Evolutionary conservation across 805 yeast genomes (phyloP).

Genomic region (Zygosaccharomyces rouxii): DNA sequence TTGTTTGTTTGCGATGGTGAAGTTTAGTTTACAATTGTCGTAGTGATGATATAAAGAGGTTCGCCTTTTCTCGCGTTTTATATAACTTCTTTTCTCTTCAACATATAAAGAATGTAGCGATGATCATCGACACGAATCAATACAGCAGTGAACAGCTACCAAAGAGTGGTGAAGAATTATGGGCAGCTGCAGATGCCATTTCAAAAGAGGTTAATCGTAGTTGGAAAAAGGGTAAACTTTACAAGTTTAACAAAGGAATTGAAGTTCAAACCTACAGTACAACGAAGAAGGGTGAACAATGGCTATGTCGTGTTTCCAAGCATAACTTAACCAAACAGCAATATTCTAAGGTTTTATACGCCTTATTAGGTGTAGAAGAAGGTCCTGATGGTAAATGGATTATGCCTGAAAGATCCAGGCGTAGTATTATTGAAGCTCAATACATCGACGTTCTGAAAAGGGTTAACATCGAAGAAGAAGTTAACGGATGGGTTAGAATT

Average conservation of each 20-base stretch:
- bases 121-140: constrained; percentile 10
- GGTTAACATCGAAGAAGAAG: constrained; percentile 20
- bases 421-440: constrained; percentile 34
- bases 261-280: constrained; percentile 34
- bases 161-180: constrained; percentile 10
- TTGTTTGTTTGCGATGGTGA: neutral
- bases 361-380: constrained; percentile 30
- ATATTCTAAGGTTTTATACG: constrained; percentile 27
- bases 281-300: constrained; percentile 29
- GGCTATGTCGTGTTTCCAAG: constrained; percentile 35
- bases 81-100: neutral
- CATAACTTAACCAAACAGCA: constrained; percentile 18
- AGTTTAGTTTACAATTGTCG: neutral
- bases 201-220: constrained; percentile 19
- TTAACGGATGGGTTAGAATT: constrained; percentile 31
- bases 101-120: neutral
- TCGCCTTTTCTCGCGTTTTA: constrained; percentile 1
- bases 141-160: constrained; percentile 15
- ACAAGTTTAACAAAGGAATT: constrained; percentile 26
- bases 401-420: constrained; percentile 27
- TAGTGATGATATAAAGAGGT: neutral
- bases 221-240: constrained; percentile 36
- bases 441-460: constrained; percentile 36
- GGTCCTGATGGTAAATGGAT: constrained; percentile 16
- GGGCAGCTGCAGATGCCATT: constrained; percentile 25